phyloP scores from a whole-genome alignment of 1,284 basidiomycete species.

The Cutaneotrichosporon dermatis region DNA sequence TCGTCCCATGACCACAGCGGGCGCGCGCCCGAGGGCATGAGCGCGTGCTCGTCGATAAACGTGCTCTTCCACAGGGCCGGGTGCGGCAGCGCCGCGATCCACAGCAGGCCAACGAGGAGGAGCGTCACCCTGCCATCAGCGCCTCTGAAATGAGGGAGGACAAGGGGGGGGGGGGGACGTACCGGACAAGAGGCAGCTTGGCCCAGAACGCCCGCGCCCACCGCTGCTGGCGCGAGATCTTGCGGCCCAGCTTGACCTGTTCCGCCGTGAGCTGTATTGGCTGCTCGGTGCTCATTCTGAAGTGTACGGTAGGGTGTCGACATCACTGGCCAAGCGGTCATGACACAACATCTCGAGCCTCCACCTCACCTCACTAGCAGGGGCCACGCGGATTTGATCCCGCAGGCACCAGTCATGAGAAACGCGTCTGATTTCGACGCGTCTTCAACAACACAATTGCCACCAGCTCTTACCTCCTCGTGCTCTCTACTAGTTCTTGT shows the following conservation, averaged over 20 bases:
- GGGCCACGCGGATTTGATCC: background rate
- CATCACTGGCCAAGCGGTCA: too few relatives aligned
- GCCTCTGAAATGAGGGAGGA: too few relatives aligned
- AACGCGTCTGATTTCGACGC: slow-evolving; percentile 13
- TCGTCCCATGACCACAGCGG: slow-evolving; percentile 85
- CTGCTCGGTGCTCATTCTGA: background rate
- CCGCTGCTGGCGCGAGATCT: slow-evolving; percentile 8
- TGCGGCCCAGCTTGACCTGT: slow-evolving; percentile 9
- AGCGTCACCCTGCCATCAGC: slow-evolving; percentile 41
- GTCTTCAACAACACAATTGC: background rate
- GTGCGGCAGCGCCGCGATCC: slow-evolving; percentile 68
- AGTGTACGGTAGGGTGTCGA: too few relatives aligned
- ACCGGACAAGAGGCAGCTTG: slow-evolving; percentile 8
- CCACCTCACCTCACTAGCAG: background rate
- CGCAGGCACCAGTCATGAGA: slow-evolving; percentile 5
- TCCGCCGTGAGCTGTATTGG: slow-evolving; percentile 7
- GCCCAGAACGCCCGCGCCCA: slow-evolving; percentile 4
- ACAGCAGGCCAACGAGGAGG: slow-evolving; percentile 62
- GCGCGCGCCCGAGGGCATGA: slow-evolving; percentile 82
- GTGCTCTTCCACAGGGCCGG: slow-evolving; percentile 61
- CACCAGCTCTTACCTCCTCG: background rate
- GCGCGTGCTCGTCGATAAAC: slow-evolving; percentile 88
- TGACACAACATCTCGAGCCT: background rate
- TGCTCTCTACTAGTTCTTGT: background rate
- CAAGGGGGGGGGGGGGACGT: background rate